Percentiles rank a stretch among this genome's conserved stretches.
Evolutionary conservation across 306 rosid species (phyloP).

Genomic region (Cercis canadensis): DNA sequence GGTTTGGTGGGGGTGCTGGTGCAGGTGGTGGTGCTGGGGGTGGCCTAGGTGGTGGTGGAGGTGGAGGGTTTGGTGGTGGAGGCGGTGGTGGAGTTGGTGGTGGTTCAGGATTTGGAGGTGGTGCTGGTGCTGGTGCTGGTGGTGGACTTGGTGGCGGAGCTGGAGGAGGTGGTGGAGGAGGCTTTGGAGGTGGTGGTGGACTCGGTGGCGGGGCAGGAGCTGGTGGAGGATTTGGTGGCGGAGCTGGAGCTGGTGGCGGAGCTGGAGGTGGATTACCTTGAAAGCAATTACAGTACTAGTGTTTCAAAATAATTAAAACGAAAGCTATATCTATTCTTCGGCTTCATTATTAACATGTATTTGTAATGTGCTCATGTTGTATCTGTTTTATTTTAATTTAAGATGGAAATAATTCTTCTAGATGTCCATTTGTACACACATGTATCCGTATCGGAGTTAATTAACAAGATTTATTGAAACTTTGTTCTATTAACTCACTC

Average conservation of each 20-base stretch:
- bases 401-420: constrained; percentile 26
- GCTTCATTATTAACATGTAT: constrained; percentile 25
- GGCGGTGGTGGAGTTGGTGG: constrained; percentile 55
- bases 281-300: constrained; percentile 13
- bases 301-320: constrained; percentile 4
- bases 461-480: too few relatives aligned
- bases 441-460: too few relatives aligned
- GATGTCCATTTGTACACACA: too few relatives aligned
- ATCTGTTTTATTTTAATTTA: neutral
- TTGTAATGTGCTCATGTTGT: constrained; percentile 17
- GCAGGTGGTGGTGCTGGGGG: constrained; percentile 31
- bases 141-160: constrained; percentile 24
- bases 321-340: neutral
- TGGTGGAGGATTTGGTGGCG: constrained; percentile 68
- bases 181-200: constrained; percentile 46
- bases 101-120: constrained; percentile 46
- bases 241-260: constrained; percentile 49
- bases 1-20: constrained; percentile 46
- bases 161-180: constrained; percentile 18
- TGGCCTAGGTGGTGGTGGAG: constrained; percentile 48
- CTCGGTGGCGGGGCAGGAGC: constrained; percentile 60
- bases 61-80: constrained; percentile 48
- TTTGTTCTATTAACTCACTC: too few relatives aligned
- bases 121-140: constrained; percentile 39
- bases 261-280: constrained; percentile 70